phyloP scores from a whole-genome alignment of 2,329 filamentous ascomycete species.

The Arthroderma sp. region DNA sequence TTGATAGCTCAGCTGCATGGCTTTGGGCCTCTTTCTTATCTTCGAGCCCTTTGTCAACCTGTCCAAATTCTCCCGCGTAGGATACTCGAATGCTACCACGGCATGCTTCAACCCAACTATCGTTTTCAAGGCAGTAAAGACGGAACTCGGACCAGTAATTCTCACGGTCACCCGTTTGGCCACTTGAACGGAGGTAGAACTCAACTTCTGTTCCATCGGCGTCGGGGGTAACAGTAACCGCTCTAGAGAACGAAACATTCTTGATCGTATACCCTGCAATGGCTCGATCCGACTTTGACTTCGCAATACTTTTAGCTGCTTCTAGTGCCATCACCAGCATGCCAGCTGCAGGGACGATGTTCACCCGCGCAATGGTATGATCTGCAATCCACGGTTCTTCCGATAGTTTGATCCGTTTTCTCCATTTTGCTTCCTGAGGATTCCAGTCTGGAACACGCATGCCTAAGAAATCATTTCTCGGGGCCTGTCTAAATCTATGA shows the following conservation, averaged over 20 bases:
- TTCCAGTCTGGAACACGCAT: slow-evolving; percentile 15
- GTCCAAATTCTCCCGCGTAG: slow-evolving; percentile 5
- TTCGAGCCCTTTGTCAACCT: slow-evolving; percentile 14
- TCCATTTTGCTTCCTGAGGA: slow-evolving; percentile 23
- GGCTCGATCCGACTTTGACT: not conserved
- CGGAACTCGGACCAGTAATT: too few species aligned
- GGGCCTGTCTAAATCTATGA: slow-evolving; percentile 4
- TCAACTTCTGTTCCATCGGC: too few species aligned
- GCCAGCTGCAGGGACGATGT: slow-evolving; percentile 22
- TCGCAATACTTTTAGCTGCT: slow-evolving; percentile 14
- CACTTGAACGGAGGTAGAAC: too few species aligned
- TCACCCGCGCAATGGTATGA: slow-evolving; percentile 14
- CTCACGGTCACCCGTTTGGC: too few species aligned
- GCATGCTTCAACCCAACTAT: slow-evolving; percentile 25
- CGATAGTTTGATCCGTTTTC: slow-evolving; percentile 24
- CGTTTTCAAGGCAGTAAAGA: slow-evolving; percentile 2
- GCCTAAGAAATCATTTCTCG: slow-evolving; percentile 15
- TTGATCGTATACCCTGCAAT: too few species aligned
- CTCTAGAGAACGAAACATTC: too few species aligned
- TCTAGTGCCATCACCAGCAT: slow-evolving; percentile 22
- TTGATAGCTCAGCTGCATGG: slow-evolving; percentile 10
- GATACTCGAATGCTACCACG: slow-evolving; percentile 19
- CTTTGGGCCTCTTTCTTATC: slow-evolving; percentile 9
- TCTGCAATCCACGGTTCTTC: slow-evolving; percentile 13
- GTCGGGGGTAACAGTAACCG: too few species aligned